phyloP scores from a whole-genome alignment of 2,329 filamentous ascomycete species.

The Fusarium graminum region DNA sequence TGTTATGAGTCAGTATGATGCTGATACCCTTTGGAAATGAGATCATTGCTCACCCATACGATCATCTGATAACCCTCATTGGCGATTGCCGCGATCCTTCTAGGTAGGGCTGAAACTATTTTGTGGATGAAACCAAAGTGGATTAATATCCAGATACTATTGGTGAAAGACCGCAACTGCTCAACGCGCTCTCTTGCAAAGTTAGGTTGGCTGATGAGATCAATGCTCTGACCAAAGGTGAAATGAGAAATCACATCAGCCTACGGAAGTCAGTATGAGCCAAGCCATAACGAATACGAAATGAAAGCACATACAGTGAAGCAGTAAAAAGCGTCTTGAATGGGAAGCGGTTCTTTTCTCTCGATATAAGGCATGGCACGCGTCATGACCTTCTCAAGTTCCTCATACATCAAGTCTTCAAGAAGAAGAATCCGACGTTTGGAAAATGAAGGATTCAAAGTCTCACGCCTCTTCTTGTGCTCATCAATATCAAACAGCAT shows the following conservation, averaged over 20 bases:
- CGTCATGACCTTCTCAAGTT: background rate
- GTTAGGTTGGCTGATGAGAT: background rate
- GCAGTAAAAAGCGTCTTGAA: slow-evolving; percentile 1
- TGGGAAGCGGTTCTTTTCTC: background rate
- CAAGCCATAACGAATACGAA: no score
- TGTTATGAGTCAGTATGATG: background rate
- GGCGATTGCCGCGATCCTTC: background rate
- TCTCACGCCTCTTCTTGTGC: background rate
- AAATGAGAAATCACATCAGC: slow-evolving; percentile 3
- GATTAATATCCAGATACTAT: slow-evolving; percentile 1
- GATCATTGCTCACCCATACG: background rate
- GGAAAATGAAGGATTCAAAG: background rate
- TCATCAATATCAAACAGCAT: background rate
- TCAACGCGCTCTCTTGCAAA: background rate
- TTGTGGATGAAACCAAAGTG: slow-evolving; percentile 1
- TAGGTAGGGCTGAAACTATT: background rate
- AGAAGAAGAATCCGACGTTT: background rate
- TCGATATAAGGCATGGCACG: background rate
- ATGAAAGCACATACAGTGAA: background rate
- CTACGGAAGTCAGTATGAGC: background rate
- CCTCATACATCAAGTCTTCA: slow-evolving; percentile 3
- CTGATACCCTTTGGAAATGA: background rate
- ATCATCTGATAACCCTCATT: slow-evolving; percentile 5
- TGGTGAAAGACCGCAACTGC: slow-evolving; percentile 1
- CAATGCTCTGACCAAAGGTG: background rate